Evolutionary conservation across 805 yeast species (phyloP), one percentile per base, ranked within the genome.

Genomic region (Starmerella floricola): DNA sequence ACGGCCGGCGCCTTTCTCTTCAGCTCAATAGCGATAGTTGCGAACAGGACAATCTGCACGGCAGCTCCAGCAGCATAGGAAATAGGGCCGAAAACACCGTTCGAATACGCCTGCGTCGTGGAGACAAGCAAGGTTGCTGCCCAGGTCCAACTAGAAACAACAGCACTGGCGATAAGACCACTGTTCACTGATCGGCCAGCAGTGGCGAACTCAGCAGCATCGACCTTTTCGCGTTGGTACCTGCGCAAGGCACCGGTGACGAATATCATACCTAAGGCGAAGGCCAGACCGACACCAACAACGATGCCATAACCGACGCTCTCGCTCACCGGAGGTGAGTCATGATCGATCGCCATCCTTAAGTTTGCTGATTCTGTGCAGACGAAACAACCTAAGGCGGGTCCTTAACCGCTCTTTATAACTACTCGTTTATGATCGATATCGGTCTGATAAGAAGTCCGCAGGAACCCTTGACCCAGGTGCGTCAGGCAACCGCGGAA

Each of bases 131-230:
- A 62, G 1, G 93, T 82, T 3, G 85, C 83, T n/a, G 82, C 82
- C 86, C 86, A 79, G 8, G 95, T 85, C 97, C 97, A 87, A 8
- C 88, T 78, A 11, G 88, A 78, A 8, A 86, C 95, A 24, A 87
- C 95, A 6, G 95, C 94, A 6, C 94, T 78, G 4, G 88, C 78
- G 48, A 85, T 79, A 51, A 87, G 67, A 37, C 91, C 91, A 0
- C 88, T 77, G 53, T 79, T 81, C 32, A 87, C 93, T 3, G 84
- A 69, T 58, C 95, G 73, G 50, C 95, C 95, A 28, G 95, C 95
- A 4, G 95, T 86, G 2, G 93, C 75, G 53, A 87, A 87, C 58
- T 86, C 95, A 63, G 87, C 96, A 3, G 95, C 86, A 6, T 94
- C 84, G 62, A 85, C 79, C 42, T 81, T 71, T 61, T 87, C 95